Evolutionary conservation across 805 yeast genomes (phyloP).

Genomic region (Kazachstania bromeliacearum): DNA sequence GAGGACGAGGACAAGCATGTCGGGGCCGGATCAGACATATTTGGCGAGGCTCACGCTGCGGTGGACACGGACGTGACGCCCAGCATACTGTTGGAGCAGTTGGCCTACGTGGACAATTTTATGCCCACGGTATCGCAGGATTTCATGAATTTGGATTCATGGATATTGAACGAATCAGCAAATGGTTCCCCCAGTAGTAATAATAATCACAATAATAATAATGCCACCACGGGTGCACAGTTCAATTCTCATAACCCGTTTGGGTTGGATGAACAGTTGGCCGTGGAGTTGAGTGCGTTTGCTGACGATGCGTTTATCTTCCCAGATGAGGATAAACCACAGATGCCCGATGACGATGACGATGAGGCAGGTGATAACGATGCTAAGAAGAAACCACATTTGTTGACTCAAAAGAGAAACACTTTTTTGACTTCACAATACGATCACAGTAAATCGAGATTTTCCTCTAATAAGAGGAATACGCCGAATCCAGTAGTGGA

Average conservation of each 20-base stretch:
- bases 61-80: constrained; percentile 19
- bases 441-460: constrained; percentile 25
- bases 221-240: neutral
- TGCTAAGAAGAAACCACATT: constrained; percentile 12
- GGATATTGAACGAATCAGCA: constrained; percentile 27
- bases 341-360: constrained; percentile 6
- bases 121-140: constrained; percentile 44
- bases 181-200: constrained; percentile 29
- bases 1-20: neutral
- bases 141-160: constrained; percentile 29
- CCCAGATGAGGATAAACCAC: constrained; percentile 57
- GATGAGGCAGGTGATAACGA: constrained; percentile 6
- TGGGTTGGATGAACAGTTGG: constrained; percentile 40
- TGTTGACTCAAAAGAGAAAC: constrained; percentile 23
- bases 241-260: constrained; percentile 4
- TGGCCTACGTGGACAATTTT: constrained; percentile 72
- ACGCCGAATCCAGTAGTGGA: neutral
- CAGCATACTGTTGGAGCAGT: constrained; percentile 53
- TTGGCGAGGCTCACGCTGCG: neutral
- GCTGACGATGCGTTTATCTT: constrained; percentile 74
- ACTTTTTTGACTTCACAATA: constrained; percentile 27
- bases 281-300: constrained; percentile 68
- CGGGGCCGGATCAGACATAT: neutral
- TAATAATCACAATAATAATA: neutral
- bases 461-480: constrained; percentile 14